Base-by-base conservation (phyloP, 768 basidiomycete genomes). In the Agrocybe praecox region DNA sequence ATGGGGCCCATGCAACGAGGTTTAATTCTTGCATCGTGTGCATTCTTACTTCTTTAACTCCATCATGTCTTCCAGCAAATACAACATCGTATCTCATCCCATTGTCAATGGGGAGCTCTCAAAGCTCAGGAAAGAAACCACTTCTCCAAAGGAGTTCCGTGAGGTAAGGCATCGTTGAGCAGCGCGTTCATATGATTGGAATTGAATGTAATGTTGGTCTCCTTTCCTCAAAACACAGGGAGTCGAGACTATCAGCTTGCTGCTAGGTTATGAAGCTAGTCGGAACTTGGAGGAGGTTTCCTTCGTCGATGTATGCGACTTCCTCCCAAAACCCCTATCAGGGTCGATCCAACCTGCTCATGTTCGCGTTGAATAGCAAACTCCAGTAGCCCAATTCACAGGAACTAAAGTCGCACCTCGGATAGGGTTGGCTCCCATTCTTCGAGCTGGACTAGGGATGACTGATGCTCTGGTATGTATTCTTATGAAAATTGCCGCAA, bases 361-460 rank as follows among this genome's bases (percentile, higher is more conserved):
- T 52, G n/a, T 26, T 18, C 22, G 33, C 23, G 21, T 24, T 33
- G 29, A 29, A 49, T 55, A 92, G 92, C 71, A 86, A 77, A 88
- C 92, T 0, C 96, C 96, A 1, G 77, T 98, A 15, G 87, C 83
- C 2, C 70, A 84, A 2, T 98, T 94, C 74, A 88, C 79, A 17
- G 96, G 96, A 21, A 84, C 85, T 4, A 72, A 68, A 22, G 81
- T 98, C 70, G 90, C 88, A 62, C 83, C 89, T 8, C 81, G 84
- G 46, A 82, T 98, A 52, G 96, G 93, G 5, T 73, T 98, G 52
- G 88, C 92, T 2, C 96, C 96, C 40, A 93, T 98, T 64, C 78
- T 98, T 54, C 86, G 96, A 36, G 96, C 96, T 26, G 96, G 96
- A 6, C 75, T 96, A 60, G 94, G 94, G 17, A 96, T 98, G 94